Percentiles rank a stretch among this genome's conserved stretches.
phyloP scores from a whole-genome alignment of 257 asterid genomes.

The Ilex aquifolium region DNA sequence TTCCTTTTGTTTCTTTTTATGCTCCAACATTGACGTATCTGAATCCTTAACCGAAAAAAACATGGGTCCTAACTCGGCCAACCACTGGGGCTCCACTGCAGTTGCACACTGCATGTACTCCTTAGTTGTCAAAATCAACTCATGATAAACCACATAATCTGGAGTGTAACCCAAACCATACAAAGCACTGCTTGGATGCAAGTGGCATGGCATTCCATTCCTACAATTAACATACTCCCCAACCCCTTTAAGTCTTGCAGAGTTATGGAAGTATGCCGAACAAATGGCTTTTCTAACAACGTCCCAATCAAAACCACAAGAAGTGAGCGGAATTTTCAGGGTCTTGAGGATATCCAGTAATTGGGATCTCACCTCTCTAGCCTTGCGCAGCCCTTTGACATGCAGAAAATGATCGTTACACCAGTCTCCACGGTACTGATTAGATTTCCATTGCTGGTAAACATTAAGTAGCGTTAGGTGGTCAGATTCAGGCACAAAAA shows the following conservation, averaged over 20 bases:
- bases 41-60: constrained; percentile 92
- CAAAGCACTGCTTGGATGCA: constrained; percentile 92
- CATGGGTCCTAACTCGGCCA: constrained; percentile 97
- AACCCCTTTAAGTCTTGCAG: constrained; percentile 75
- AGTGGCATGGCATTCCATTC: constrained; percentile 91
- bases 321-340: constrained; percentile 62
- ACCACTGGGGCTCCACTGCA: constrained; percentile 90
- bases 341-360: constrained; percentile 72
- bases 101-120: constrained; percentile 97
- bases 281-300: constrained; percentile 82
- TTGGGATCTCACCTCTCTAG: constrained; percentile 90
- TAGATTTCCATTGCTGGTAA: constrained; percentile 85
- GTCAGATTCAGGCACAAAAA: constrained; percentile 92
- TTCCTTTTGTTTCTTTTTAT: constrained; percentile 79
- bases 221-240: constrained; percentile 90
- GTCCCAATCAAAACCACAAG: constrained; percentile 93
- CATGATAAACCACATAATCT: constrained; percentile 89
- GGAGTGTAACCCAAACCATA: constrained; percentile 91
- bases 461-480: constrained; percentile 81
- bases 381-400: constrained; percentile 83
- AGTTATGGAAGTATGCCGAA: constrained; percentile 85
- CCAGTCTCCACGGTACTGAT: constrained; percentile 87
- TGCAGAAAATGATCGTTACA: constrained; percentile 89
- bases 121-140: constrained; percentile 69
- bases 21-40: constrained; percentile 77